These are phyloP conservation scores for slime mould (Dictyostelium discoideum) DNA, from an alignment of 78 protist species.

Conservation along the genomic window DNA sequence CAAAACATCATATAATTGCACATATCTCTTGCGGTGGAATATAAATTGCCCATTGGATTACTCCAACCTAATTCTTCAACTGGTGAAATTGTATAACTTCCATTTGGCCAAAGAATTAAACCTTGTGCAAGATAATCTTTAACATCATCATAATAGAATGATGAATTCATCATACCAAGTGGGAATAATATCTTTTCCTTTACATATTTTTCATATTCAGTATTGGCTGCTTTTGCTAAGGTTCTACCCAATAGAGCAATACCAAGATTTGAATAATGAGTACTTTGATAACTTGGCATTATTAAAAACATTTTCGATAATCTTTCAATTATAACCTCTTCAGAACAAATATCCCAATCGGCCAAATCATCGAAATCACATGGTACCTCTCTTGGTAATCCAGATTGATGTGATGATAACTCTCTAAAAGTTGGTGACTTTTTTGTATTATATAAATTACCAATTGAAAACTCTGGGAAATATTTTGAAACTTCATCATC, in stretches of 20 bases:
- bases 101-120: neutral
- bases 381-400: constrained; percentile 69
- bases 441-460: constrained; percentile 5
- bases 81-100: constrained; percentile 13
- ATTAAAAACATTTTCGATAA: constrained; percentile 26
- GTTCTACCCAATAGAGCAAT: constrained; percentile 39
- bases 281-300: constrained; percentile 35
- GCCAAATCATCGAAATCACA: constrained; percentile 25
- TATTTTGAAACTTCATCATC: constrained; percentile 45
- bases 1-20: constrained; percentile 30
- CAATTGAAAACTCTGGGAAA: constrained; percentile 34
- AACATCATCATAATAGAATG: constrained; percentile 20
- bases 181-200: constrained; percentile 44
- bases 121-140: constrained; percentile 35
- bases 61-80: constrained; percentile 43
- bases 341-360: constrained; percentile 10
- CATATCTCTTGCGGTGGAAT: constrained; percentile 57
- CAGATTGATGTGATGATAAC: constrained; percentile 50
- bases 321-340: neutral
- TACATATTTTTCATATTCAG: constrained; percentile 27
- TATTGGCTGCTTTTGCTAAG: neutral
- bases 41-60: constrained; percentile 57
- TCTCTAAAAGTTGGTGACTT: constrained; percentile 47
- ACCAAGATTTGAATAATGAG: constrained; percentile 73
- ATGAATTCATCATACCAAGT: constrained; percentile 34